These are phyloP conservation scores for Cryphonectria carpinicola DNA, from an alignment of 2,329 filamentous ascomycete species.

Conservation along the genomic window DNA sequence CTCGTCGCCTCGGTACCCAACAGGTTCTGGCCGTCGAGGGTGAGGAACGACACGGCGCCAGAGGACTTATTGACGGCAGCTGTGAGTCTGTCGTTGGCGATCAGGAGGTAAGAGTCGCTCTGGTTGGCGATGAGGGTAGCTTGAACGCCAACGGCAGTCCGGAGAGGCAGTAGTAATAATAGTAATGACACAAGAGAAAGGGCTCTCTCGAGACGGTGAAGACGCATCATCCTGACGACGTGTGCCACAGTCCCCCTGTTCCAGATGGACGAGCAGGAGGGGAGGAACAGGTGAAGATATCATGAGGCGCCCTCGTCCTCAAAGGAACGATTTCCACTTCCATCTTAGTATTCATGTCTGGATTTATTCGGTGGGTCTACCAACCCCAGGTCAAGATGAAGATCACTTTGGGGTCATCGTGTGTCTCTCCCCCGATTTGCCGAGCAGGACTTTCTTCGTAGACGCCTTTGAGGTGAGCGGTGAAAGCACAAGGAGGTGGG, in stretches of 20 bases:
- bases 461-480: not conserved
- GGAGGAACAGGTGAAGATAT: not conserved
- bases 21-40: conserved; percentile 28
- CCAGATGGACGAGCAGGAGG: not conserved
- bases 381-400: not conserved
- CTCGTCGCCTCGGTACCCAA: conserved; percentile 16
- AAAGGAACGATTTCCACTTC: not conserved
- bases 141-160: not conserved
- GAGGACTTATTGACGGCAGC: conserved; percentile 27
- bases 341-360: conserved; percentile 4
- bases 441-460: not conserved
- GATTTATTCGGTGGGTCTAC: not conserved
- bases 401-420: conserved; percentile 4
- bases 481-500: not conserved
- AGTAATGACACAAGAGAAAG: not conserved
- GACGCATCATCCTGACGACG: conserved; percentile 13
- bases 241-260: not conserved
- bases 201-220: not conserved
- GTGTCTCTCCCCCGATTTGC: conserved; percentile 4
- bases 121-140: conserved; percentile 26
- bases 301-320: not conserved
- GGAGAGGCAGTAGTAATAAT: not conserved
- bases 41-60: conserved; percentile 22
- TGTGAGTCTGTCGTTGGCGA: conserved; percentile 29
- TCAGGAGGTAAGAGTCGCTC: conserved; percentile 25